Evolutionary conservation across 208 protist genomes (phyloP).

Genomic region (Trichomonas vaginalis): DNA sequence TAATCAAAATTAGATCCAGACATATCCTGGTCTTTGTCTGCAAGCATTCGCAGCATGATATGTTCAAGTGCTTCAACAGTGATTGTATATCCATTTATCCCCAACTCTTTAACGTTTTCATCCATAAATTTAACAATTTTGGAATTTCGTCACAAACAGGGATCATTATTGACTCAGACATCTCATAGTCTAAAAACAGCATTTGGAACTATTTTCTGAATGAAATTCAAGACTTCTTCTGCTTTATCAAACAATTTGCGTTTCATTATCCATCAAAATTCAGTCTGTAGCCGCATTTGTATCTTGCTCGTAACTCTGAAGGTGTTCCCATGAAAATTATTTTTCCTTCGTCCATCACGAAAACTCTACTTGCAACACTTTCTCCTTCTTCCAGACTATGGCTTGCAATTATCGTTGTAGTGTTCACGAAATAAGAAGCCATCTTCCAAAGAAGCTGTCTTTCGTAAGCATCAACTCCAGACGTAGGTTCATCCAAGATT

Average conservation of each 20-base stretch:
- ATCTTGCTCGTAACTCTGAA: neutral
- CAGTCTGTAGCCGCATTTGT: neutral
- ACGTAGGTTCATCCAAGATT: neutral
- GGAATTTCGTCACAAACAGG: neutral
- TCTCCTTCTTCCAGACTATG: neutral
- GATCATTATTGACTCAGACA: neutral
- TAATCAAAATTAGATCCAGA: no score
- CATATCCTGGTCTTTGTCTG: no score
- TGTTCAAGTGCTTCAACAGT: neutral
- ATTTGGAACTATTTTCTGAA: neutral
- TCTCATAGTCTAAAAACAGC: neutral
- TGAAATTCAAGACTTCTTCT: neutral
- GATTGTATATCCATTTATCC: neutral
- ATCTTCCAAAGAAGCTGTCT: neutral
- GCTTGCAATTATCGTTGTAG: neutral
- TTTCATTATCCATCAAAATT: neutral
- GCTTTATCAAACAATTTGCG: neutral
- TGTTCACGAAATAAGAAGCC: neutral
- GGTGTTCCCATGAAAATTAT: neutral
- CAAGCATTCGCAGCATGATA: no score
- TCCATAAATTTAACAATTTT: neutral
- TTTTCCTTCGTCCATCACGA: neutral
- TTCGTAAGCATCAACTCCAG: neutral
- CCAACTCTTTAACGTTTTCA: neutral
- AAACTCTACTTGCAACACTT: neutral